Percentiles rank a stretch among this genome's conserved stretches.
Evolutionary conservation across 2,329 filamentous ascomycete species (phyloP).

Genomic region (Ophiostoma perfectum): DNA sequence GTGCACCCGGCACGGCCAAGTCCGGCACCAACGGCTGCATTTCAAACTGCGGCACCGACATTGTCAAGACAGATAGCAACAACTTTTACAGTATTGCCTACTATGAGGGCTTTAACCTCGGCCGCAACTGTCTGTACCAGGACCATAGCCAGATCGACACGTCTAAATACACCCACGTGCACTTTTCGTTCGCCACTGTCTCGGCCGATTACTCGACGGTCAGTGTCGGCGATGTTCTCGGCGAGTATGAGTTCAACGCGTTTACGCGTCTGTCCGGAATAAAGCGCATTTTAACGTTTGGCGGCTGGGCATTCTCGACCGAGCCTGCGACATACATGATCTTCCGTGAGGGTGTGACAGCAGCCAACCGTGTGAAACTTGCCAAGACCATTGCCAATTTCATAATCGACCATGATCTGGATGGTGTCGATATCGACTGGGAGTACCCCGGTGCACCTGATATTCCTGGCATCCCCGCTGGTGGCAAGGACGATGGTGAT

Average conservation of each 20-base stretch:
- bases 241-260: conserved; percentile 28
- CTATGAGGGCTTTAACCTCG: conserved; percentile 34
- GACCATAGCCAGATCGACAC: conserved; percentile 27
- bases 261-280: background rate
- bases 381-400: background rate
- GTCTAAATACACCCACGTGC: conserved; percentile 29
- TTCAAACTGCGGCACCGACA: conserved; percentile 38
- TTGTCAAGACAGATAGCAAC: background rate
- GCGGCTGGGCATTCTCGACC: conserved; percentile 43
- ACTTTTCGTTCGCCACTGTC: conserved; percentile 34
- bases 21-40: conserved; percentile 36
- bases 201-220: conserved; percentile 26
- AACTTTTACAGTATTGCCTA: conserved; percentile 31
- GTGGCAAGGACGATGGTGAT: conserved; percentile 29
- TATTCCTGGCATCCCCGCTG: conserved; percentile 33
- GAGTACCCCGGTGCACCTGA: conserved; percentile 23
- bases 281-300: conserved; percentile 39
- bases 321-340: conserved; percentile 34
- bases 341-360: conserved; percentile 31
- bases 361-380: conserved; percentile 18
- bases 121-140: conserved; percentile 33
- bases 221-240: conserved; percentile 22
- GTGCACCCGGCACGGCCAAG: conserved; percentile 33
- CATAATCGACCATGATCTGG: conserved; percentile 16
- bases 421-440: conserved; percentile 25